phyloP scores from a whole-genome alignment of 768 basidiomycete species.

The Imleria badia region DNA sequence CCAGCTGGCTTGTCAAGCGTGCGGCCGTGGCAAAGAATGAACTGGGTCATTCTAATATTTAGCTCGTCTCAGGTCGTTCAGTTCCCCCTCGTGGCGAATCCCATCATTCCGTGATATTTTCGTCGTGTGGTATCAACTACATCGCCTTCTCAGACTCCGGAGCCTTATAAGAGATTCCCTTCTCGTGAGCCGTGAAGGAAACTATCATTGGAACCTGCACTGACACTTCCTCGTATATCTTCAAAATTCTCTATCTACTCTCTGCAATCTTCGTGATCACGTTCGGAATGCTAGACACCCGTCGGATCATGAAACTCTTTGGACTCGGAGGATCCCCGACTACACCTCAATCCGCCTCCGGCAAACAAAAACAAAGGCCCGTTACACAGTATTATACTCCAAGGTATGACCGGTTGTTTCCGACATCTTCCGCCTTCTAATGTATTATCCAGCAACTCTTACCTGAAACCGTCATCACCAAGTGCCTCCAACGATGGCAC shows the following conservation, averaged over 20 bases:
- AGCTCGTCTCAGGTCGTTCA: conserved; percentile 2
- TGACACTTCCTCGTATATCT: conserved; percentile 9
- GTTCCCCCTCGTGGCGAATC: conserved; percentile 21
- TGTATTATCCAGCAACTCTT: conserved; percentile 7
- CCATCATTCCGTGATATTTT: conserved; percentile 16
- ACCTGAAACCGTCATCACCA: conserved; percentile 13
- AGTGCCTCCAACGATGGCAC: conserved; percentile 6
- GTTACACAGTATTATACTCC: conserved; percentile 26
- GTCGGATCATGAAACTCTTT: conserved; percentile 33
- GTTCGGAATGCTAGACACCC: conserved; percentile 34
- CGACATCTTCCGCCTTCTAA: not conserved
- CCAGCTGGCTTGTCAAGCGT: conserved; percentile 12
- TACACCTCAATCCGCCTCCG: conserved; percentile 21
- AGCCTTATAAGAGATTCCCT: conserved; percentile 26
- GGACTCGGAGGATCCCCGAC: conserved; percentile 30
- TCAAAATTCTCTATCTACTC: conserved; percentile 31
- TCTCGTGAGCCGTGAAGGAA: conserved; percentile 13
- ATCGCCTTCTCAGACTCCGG: conserved; percentile 30
- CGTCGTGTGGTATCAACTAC: conserved; percentile 11
- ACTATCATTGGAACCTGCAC: conserved; percentile 13
- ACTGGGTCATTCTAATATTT: conserved; percentile 5
- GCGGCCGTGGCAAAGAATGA: conserved; percentile 9
- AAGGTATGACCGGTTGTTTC: conserved; percentile 11
- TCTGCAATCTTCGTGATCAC: conserved; percentile 17
- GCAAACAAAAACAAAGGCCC: conserved; percentile 20